phyloP scores from a whole-genome alignment of 2,329 filamentous ascomycete genomes.

The Clarireedia homoeocarpa region DNA sequence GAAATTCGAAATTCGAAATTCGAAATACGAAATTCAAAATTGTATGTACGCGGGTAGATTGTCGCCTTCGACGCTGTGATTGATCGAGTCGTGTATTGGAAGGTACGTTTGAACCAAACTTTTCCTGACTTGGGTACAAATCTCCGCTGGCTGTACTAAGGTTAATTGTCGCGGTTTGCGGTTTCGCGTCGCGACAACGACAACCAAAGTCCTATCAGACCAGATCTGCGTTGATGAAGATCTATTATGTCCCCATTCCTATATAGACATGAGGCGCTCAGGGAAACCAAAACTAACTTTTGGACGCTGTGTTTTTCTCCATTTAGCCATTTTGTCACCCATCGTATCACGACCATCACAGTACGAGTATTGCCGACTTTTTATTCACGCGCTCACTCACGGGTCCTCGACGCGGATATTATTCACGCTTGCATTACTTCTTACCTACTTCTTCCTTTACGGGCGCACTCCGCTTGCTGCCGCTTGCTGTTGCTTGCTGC shows the following conservation, averaged over 20 bases:
- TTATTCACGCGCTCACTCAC: no score
- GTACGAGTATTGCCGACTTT: no score
- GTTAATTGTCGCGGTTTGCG: not conserved
- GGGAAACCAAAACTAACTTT: no score
- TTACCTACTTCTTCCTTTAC: no score
- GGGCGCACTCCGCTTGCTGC: no score
- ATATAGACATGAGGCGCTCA: not conserved
- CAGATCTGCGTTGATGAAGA: not conserved
- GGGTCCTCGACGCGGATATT: no score
- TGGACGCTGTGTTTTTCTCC: no score
- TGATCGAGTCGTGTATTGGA: not conserved
- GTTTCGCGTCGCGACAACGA: constrained; percentile 17
- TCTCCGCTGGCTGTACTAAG: not conserved
- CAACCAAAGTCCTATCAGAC: no score
- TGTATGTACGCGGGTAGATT: constrained; percentile 19
- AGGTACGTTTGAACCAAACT: not conserved
- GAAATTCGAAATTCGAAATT: constrained; percentile 16
- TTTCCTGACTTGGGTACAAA: not conserved
- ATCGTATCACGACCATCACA: no score
- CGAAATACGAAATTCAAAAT: constrained; percentile 18
- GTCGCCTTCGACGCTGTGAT: not conserved
- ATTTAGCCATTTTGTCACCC: no score
- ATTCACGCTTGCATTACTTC: no score
- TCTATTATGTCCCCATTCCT: not conserved
- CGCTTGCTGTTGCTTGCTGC: no score